Conservation (phyloP, 129 eudicot species). For the Escallonia rubra region DNA sequence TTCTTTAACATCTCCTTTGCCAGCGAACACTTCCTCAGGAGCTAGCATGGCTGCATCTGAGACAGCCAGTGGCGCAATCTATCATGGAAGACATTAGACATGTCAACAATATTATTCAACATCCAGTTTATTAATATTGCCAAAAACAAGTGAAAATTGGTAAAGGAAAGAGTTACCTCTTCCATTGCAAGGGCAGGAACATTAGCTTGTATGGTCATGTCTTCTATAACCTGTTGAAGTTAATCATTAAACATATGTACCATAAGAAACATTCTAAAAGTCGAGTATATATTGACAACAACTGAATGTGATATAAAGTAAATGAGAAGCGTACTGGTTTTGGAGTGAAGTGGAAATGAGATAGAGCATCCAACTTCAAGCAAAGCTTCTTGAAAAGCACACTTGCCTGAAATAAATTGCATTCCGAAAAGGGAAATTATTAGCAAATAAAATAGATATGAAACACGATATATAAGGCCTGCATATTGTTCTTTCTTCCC, state of each 20-base stretch:
- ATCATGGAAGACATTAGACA: conserved; percentile 3
- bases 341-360: conserved; percentile 97
- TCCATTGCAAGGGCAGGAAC: conserved; percentile 96
- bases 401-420: conserved; percentile 50
- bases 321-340: conserved; percentile 64
- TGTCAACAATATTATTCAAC: neutral
- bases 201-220: conserved; percentile 84
- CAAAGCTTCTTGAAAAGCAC: conserved; percentile 68
- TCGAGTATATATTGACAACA: neutral
- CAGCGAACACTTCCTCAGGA: conserved; percentile 93
- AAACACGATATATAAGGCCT: too few relatives aligned
- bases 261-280: neutral
- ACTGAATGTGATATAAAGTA: neutral
- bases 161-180: conserved; percentile 51
- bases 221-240: conserved; percentile 68
- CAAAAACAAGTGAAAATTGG: neutral
- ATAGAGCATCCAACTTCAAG: conserved; percentile 84
- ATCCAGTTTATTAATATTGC: neutral
- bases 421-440: neutral
- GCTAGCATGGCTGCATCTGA: conserved; percentile 99
- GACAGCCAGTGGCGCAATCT: conserved; percentile 91
- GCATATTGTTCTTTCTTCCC: too few relatives aligned
- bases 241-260: neutral
- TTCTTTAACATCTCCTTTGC: conserved; percentile 86
- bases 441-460: neutral